Percentiles rank a stretch among this genome's conserved stretches.
These are phyloP conservation scores for Microbotryum lychnidis-dioicae DNA, from an alignment of 1,284 basidiomycete species.

Conservation along the genomic window DNA sequence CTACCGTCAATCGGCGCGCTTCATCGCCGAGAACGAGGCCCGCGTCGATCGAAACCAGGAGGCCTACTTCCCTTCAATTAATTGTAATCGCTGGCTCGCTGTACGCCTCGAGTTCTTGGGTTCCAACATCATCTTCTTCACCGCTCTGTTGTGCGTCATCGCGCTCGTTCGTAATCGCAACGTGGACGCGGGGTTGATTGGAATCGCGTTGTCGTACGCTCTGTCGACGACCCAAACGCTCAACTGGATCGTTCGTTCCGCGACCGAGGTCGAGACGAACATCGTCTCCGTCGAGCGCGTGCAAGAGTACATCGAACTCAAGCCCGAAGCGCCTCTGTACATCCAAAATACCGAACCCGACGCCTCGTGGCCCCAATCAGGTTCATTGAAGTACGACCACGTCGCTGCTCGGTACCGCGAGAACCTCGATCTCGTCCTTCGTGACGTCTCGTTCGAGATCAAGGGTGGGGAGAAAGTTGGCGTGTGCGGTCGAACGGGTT, in stretches of 20 bases:
- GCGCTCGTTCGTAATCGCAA: constrained; percentile 56
- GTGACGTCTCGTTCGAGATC: constrained; percentile 57
- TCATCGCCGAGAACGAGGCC: constrained; percentile 66
- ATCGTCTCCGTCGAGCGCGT: constrained; percentile 64
- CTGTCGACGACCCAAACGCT: constrained; percentile 51
- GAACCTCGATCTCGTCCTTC: constrained; percentile 68
- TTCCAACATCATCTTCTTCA: constrained; percentile 66
- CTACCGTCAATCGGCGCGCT: constrained; percentile 56
- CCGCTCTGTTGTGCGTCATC: constrained; percentile 60
- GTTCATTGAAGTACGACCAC: constrained; percentile 66
- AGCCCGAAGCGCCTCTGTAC: constrained; percentile 66
- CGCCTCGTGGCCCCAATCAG: constrained; percentile 63
- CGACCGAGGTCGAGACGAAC: constrained; percentile 83
- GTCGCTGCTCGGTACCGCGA: constrained; percentile 65
- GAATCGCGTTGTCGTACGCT: constrained; percentile 80
- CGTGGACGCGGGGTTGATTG: constrained; percentile 80
- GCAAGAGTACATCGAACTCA: constrained; percentile 58
- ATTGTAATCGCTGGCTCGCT: constrained; percentile 54
- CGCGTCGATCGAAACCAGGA: constrained; percentile 74
- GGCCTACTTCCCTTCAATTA: constrained; percentile 58
- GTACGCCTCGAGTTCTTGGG: constrained; percentile 73
- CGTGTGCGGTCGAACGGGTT: constrained; percentile 77
- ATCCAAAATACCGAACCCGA: constrained; percentile 56
- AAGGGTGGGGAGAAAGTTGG: constrained; percentile 73
- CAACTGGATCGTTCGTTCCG: constrained; percentile 53